Conservation (phyloP, 2,329 filamentous ascomycete species). For the Lasiodiplodia sp. region DNA sequence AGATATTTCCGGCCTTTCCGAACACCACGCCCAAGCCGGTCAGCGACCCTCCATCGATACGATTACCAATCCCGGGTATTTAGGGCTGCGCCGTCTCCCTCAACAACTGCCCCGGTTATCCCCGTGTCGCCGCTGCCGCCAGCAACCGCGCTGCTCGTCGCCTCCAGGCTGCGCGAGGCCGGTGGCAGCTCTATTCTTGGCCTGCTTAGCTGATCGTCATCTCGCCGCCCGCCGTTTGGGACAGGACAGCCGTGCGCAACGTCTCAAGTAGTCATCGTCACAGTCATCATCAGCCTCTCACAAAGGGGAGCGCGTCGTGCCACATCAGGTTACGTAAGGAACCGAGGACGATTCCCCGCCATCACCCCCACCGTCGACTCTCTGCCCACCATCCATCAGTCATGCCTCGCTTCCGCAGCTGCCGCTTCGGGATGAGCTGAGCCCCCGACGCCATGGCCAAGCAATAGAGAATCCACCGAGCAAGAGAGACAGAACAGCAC, state of each 20-base stretch:
- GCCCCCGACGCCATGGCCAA: conserved; percentile 1
- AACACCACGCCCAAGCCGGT: conserved; percentile 8
- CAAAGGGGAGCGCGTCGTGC: conserved; percentile 11
- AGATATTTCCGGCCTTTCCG: conserved; percentile 21
- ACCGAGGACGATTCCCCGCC: conserved; percentile 3
- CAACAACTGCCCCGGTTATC: not conserved
- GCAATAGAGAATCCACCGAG: conserved; percentile 8
- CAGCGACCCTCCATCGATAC: conserved; percentile 13
- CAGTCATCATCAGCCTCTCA: not conserved
- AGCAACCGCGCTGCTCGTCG: not conserved
- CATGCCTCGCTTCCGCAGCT: conserved; percentile 21
- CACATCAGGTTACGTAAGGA: conserved; percentile 23
- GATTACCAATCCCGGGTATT: conserved; percentile 20
- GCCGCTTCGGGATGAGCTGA: conserved; percentile 25
- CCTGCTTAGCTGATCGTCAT: conserved; percentile 9
- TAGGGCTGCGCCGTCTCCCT: not conserved
- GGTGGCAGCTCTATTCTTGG: conserved; percentile 11
- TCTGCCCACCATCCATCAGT: not conserved
- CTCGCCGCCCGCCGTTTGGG: not conserved
- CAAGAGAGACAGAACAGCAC: not conserved
- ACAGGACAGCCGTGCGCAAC: conserved; percentile 1
- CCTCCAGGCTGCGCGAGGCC: not conserved
- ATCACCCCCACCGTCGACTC: not conserved
- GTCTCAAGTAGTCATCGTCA: not conserved
- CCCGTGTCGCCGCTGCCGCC: not conserved